Base-by-base conservation (phyloP, 176 grass and related monocot genomes). In the Musa itinerans region DNA sequence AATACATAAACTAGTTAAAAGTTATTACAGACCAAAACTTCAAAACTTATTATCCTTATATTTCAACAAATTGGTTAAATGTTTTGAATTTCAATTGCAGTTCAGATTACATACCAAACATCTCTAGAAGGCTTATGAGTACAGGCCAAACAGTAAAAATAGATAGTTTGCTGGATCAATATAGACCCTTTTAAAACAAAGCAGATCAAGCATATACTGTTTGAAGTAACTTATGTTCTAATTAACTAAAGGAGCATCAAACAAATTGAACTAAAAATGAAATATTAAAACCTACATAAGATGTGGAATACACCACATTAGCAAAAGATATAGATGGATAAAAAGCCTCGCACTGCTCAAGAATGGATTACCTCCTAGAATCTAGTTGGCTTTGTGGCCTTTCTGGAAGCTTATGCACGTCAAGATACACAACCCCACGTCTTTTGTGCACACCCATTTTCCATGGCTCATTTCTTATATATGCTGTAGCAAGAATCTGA, bases 371-470 rank as follows among this genome's bases (percentile, higher is more conserved):
- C 95, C 90, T 94, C 65, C 76, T 86, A 54, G 81, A 78, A 6
- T 94, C 95, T 69, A 77, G 9, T 23, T 88, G 86, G 62, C 82
- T 94, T 81, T 99, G 74, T 87, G 86, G 86, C 79, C 88, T 94
- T 85, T 99, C 88, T 66, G 88, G 90, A 66, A 99, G 86, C 75
- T 94, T 94, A 86, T 99, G 91, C 52, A 99, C 91, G 84, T 99
- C 95, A 88, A 99, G 91, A 54, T 99, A 99, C 52, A 99, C 95
- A 61, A 92, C 91, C 82, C 95, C 86, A 23, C 73, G 85, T 86
- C 88, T 92, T 81, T 87, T 99, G 74, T 99, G 95, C 74, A 99
- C 91, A 22, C 95, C 95, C 95, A 99, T 94, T 84, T 99, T 92
- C 95, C 95, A 99, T 83, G 95, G 95, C 21, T 99, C 88, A 73